Evolutionary conservation across 192 early-diverging fungal species (phyloP).

Genomic region (Linnemannia zychae): DNA sequence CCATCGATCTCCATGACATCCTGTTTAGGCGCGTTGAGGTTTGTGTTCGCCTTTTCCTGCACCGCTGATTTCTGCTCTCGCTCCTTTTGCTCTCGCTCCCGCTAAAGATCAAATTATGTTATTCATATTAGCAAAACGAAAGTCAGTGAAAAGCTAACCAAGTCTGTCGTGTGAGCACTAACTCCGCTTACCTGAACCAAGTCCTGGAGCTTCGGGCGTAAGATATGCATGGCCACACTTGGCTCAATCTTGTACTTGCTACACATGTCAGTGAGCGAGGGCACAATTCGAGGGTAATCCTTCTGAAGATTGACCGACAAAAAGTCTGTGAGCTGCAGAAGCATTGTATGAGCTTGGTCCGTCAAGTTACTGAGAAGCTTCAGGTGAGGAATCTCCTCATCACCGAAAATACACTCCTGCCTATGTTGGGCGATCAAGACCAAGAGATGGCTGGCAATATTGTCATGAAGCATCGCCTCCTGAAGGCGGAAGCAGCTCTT

Average conservation of each 20-base stretch:
- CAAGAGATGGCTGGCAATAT: slow-evolving; percentile 66
- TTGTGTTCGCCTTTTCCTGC: not conserved
- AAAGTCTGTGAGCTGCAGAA: slow-evolving; percentile 78
- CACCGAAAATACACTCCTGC: slow-evolving; percentile 63
- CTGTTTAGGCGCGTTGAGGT: not conserved
- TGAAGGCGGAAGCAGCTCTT: slow-evolving; percentile 65
- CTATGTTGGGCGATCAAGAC: slow-evolving; percentile 74
- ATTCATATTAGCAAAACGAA: not conserved
- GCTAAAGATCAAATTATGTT: not conserved
- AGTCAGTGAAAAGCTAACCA: not conserved
- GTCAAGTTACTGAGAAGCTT: slow-evolving; percentile 70
- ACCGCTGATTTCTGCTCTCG: not conserved
- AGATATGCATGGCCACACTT: slow-evolving; percentile 73
- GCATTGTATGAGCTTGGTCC: slow-evolving; percentile 72
- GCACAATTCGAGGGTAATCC: slow-evolving; percentile 61
- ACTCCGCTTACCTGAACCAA: slow-evolving; percentile 21
- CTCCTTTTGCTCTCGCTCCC: slow-evolving; percentile 7
- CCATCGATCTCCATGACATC: not conserved
- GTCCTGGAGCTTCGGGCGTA: slow-evolving; percentile 68
- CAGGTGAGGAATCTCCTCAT: slow-evolving; percentile 58
- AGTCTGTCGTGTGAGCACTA: not conserved
- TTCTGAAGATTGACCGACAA: slow-evolving; percentile 64
- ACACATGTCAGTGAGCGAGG: slow-evolving; percentile 62
- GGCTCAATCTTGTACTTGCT: slow-evolving; percentile 72
- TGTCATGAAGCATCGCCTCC: slow-evolving; percentile 67